Percentiles rank a stretch among this genome's conserved stretches.
Conservation (phyloP, 2,329 filamentous ascomycete species). For the Dendryphion nanum region DNA sequence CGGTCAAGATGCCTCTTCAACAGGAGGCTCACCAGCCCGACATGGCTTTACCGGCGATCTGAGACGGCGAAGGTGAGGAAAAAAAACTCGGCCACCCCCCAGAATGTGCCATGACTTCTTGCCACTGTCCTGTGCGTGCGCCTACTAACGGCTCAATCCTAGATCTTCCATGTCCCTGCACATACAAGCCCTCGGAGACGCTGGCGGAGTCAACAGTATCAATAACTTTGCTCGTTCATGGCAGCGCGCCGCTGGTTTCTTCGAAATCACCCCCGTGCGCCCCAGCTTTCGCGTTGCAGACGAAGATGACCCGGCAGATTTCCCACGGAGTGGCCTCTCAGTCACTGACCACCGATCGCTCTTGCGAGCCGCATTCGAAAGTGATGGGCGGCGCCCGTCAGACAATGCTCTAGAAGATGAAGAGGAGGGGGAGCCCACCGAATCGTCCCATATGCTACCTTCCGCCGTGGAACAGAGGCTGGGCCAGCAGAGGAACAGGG, state of each 20-base stretch:
- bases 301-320: constrained; percentile 41
- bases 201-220: constrained; percentile 89
- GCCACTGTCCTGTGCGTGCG: too few species aligned
- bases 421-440: constrained; percentile 28
- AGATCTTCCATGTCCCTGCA: constrained; percentile 52
- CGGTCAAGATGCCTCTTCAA: constrained; percentile 24
- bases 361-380: constrained; percentile 41
- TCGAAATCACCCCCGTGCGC: constrained; percentile 79
- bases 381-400: constrained; percentile 34
- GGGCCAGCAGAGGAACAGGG: constrained; percentile 26
- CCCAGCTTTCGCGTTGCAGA: constrained; percentile 64
- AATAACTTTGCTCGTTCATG: constrained; percentile 91
- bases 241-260: constrained; percentile 85
- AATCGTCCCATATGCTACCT: constrained; percentile 30
- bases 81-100: too few species aligned
- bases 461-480: constrained; percentile 25
- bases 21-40: constrained; percentile 18
- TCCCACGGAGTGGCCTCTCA: constrained; percentile 29
- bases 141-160: background rate
- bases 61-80: constrained; percentile 40
- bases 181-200: constrained; percentile 58
- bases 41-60: constrained; percentile 23
- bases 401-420: constrained; percentile 39
- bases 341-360: constrained; percentile 43
- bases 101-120: too few species aligned